phyloP scores from a whole-genome alignment of 495 filamentous ascomycete species.

The Penicillium turbatum region DNA sequence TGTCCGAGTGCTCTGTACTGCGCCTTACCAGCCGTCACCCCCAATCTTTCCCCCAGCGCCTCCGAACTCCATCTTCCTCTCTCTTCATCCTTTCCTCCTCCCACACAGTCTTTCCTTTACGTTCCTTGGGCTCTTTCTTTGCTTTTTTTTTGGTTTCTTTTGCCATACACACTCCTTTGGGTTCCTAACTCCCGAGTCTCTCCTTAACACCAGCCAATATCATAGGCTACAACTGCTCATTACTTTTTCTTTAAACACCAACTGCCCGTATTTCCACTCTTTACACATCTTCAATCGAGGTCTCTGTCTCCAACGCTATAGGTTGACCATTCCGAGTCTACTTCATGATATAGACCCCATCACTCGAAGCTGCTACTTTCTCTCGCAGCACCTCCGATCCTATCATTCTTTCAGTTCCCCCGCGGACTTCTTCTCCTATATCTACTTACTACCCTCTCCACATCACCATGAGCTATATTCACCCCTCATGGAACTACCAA shows the following conservation, averaged over 20 bases:
- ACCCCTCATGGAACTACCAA: conserved; percentile 42
- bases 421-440: conserved; percentile 4
- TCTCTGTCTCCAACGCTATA: conserved; percentile 7
- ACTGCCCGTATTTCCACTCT: conserved; percentile 7
- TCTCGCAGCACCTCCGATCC: conserved; percentile 8
- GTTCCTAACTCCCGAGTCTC: conserved; percentile 17
- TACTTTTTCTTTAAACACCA: conserved; percentile 16
- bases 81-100: conserved; percentile 14
- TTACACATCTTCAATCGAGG: conserved; percentile 13
- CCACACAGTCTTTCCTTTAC: conserved; percentile 10
- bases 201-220: conserved; percentile 20
- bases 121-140: conserved; percentile 15
- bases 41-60: conserved; percentile 15
- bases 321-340: conserved; percentile 9
- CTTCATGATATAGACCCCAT: conserved; percentile 23
- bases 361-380: conserved; percentile 8
- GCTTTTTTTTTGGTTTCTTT: conserved; percentile 4
- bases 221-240: conserved; percentile 8
- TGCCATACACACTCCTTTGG: conserved; percentile 11
- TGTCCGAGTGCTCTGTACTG: not conserved
- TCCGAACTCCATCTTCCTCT: conserved; percentile 13
- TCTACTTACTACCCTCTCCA: not conserved
- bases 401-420: not conserved
- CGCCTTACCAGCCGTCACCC: conserved; percentile 11
- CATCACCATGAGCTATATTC: conserved; percentile 41